phyloP scores from a whole-genome alignment of 345 rosid species.

The Viola odorata region DNA sequence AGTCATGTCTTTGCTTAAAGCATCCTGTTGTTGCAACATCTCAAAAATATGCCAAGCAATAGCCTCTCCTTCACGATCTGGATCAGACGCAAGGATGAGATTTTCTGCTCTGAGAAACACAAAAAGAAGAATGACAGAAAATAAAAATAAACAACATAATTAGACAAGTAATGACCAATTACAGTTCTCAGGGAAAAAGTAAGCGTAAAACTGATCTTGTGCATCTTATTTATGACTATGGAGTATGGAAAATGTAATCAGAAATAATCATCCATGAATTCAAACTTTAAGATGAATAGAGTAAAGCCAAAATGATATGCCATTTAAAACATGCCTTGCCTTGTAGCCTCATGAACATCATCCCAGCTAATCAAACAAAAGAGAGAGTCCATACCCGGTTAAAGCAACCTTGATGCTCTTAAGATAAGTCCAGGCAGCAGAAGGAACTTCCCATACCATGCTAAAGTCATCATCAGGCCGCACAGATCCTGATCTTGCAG shows the following conservation, averaged over 20 bases:
- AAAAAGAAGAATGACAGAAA: constrained; percentile 30
- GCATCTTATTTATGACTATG: too few species aligned
- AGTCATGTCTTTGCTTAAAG: constrained; percentile 57
- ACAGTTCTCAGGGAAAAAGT: too few species aligned
- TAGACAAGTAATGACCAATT: too few species aligned
- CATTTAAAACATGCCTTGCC: not conserved
- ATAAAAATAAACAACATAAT: too few species aligned
- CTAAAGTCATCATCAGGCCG: constrained; percentile 96
- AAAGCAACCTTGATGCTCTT: constrained; percentile 90
- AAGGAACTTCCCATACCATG: constrained; percentile 99
- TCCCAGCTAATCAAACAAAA: not conserved
- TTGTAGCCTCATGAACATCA: constrained; percentile 1
- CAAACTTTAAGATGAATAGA: too few species aligned
- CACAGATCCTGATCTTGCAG: constrained; percentile 95
- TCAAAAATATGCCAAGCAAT: constrained; percentile 98
- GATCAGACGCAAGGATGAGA: constrained; percentile 97
- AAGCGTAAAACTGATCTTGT: too few species aligned
- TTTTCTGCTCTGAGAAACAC: constrained; percentile 79
- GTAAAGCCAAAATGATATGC: not conserved
- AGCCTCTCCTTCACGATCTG: constrained; percentile 99
- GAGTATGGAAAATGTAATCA: too few species aligned
- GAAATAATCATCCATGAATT: too few species aligned
- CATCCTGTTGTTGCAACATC: constrained; percentile 96
- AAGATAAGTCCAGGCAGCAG: constrained; percentile 95
- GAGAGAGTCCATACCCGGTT: constrained; percentile 54